Percentiles rank a stretch among this genome's conserved stretches.
These are phyloP conservation scores for Fusarium ambrosium DNA, from an alignment of 2,329 filamentous ascomycete species.

Conservation along the genomic window DNA sequence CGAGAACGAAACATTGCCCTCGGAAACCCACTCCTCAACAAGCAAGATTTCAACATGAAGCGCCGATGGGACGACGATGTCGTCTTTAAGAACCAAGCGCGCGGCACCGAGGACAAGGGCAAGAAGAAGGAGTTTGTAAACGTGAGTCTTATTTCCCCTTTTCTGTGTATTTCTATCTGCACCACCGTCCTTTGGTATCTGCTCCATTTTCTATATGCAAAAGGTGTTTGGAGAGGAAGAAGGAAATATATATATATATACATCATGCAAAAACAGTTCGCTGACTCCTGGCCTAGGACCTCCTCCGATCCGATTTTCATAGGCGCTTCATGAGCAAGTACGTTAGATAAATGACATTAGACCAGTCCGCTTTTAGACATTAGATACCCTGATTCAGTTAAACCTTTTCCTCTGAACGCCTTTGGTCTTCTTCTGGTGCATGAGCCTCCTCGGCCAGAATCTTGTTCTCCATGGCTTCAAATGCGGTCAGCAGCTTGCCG, in stretches of 20 bases:
- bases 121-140: constrained; percentile 97
- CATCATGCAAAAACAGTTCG: constrained; percentile 27
- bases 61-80: constrained; percentile 98
- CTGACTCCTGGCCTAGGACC: constrained; percentile 68
- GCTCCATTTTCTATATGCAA: constrained; percentile 9
- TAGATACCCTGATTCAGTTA: constrained; percentile 47
- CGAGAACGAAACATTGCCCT: constrained; percentile 90
- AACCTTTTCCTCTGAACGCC: constrained; percentile 19
- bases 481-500: constrained; percentile 80
- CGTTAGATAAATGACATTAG: constrained; percentile 60
- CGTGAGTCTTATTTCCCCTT: constrained; percentile 63
- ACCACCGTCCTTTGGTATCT: neutral
- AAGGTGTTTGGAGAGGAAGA: neutral
- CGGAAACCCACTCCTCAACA: constrained; percentile 93
- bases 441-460: constrained; percentile 64
- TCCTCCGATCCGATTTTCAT: constrained; percentile 96
- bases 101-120: constrained; percentile 91
- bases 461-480: constrained; percentile 79
- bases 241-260: neutral
- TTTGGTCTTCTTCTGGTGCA: constrained; percentile 14
- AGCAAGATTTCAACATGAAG: constrained; percentile 90
- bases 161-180: constrained; percentile 11
- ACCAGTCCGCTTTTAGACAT: constrained; percentile 40
- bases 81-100: constrained; percentile 98
- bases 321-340: constrained; percentile 92